Conservation (phyloP, 306 rosid species). For the Vicia sativa region DNA sequence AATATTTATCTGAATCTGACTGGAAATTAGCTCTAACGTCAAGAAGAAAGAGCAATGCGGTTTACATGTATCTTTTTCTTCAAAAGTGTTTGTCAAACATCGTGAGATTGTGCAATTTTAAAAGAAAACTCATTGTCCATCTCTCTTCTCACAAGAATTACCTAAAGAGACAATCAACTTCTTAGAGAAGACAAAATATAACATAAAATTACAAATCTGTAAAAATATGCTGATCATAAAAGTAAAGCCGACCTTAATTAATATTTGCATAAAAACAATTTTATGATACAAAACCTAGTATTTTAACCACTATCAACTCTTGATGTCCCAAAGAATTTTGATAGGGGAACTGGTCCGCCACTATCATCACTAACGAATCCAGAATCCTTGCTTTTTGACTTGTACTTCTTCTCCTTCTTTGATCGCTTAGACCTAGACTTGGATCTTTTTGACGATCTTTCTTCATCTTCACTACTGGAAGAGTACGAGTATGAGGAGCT, state of each 20-base stretch:
- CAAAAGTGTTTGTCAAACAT: neutral
- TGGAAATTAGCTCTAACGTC: no score
- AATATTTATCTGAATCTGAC: no score
- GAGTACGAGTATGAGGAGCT: slow-evolving; percentile 70
- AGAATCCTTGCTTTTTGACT: slow-evolving; percentile 67
- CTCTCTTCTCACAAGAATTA: slow-evolving; percentile 19
- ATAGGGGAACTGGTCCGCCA: slow-evolving; percentile 90
- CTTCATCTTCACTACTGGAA: slow-evolving; percentile 73
- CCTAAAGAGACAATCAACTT: slow-evolving; percentile 23
- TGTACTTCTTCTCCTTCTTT: slow-evolving; percentile 82
- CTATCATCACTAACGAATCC: slow-evolving; percentile 53
- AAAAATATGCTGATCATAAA: slow-evolving; percentile 39
- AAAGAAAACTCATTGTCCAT: neutral
- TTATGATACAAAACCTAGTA: slow-evolving; percentile 48
- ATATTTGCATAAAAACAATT: slow-evolving; percentile 47
- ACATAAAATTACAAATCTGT: slow-evolving; percentile 43
- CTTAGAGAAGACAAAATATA: slow-evolving; percentile 34
- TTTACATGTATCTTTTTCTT: slow-evolving; percentile 13
- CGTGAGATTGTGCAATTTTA: neutral
- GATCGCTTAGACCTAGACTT: slow-evolving; percentile 82
- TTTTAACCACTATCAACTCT: slow-evolving; percentile 52
- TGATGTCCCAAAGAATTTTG: slow-evolving; percentile 80
- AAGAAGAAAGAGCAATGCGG: neutral
- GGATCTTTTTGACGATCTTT: slow-evolving; percentile 72
- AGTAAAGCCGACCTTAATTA: slow-evolving; percentile 38